These are phyloP conservation scores for Alternaria arbusti DNA, from an alignment of 2,329 filamentous ascomycete genomes.

Conservation along the genomic window DNA sequence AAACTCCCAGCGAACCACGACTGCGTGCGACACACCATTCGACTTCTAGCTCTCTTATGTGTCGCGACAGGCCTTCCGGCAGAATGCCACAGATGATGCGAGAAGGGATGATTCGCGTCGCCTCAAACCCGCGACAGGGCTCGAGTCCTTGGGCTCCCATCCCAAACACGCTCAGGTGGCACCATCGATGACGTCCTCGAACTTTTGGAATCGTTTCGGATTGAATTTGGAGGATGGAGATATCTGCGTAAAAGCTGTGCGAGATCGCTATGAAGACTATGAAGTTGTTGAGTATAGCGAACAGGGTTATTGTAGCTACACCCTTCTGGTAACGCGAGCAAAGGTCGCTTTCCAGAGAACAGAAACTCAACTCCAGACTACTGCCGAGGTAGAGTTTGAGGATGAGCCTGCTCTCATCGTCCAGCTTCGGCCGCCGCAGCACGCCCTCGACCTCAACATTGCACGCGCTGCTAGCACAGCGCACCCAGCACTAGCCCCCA, in stretches of 20 bases:
- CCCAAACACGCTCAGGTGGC: background rate
- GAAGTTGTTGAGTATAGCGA: slow-evolving; percentile 10
- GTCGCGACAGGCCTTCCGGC: background rate
- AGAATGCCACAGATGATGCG: slow-evolving; percentile 2
- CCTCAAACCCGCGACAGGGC: background rate
- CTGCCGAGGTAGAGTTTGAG: no score
- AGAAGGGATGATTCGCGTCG: slow-evolving; percentile 10
- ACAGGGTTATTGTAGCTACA: slow-evolving; percentile 20
- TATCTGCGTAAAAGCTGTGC: slow-evolving; percentile 3
- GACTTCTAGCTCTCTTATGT: background rate
- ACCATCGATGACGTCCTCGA: background rate
- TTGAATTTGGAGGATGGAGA: background rate
- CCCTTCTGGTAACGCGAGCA: slow-evolving; percentile 6
- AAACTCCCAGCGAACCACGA: slow-evolving; percentile 21
- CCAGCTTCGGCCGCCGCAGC: slow-evolving; percentile 35
- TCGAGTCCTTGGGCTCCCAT: background rate
- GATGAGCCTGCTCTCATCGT: slow-evolving; percentile 19
- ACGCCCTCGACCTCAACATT: slow-evolving; percentile 31
- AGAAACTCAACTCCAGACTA: background rate
- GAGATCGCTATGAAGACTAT: background rate
- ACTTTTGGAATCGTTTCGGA: slow-evolving; percentile 8
- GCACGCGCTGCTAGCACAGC: slow-evolving; percentile 20
- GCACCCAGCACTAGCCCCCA: slow-evolving; percentile 36
- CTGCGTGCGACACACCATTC: slow-evolving; percentile 19
- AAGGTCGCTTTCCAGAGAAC: background rate